These are phyloP conservation scores for Diaporthe citriasiana DNA, from an alignment of 2,329 filamentous ascomycete genomes.

Conservation along the genomic window DNA sequence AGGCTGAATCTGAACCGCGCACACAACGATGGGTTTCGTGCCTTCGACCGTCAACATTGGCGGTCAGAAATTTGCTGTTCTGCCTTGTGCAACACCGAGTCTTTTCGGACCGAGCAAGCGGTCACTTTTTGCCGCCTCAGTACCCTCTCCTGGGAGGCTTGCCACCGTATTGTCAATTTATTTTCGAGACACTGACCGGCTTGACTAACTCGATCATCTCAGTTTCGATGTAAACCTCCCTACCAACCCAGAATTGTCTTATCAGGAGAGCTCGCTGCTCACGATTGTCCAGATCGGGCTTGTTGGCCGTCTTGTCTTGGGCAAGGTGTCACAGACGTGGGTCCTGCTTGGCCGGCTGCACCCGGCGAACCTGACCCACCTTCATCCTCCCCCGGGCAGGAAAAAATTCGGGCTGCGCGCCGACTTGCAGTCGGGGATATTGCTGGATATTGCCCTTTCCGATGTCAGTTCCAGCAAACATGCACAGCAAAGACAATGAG, in stretches of 20 bases:
- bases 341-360: conserved; percentile 36
- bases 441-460: conserved; percentile 23
- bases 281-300: conserved; percentile 16
- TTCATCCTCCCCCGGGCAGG: not conserved
- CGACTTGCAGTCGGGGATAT: conserved; percentile 21
- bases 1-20: conserved; percentile 2
- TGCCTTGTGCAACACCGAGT: conserved; percentile 38
- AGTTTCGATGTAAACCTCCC: not conserved
- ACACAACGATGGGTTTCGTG: not conserved
- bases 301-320: conserved; percentile 28
- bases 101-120: conserved; percentile 33
- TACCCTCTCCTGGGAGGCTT: not conserved
- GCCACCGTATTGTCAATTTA: conserved; percentile 28
- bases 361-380: conserved; percentile 12
- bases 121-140: conserved; percentile 6
- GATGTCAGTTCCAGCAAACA: conserved; percentile 31
- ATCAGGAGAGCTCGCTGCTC: conserved; percentile 3
- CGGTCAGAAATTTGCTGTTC: conserved; percentile 36
- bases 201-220: conserved; percentile 5
- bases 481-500: not conserved
- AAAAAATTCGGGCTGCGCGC: conserved; percentile 10
- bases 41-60: not conserved
- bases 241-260: not conserved
- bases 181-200: conserved; percentile 38
- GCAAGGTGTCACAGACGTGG: conserved; percentile 9